Conservation (phyloP, 139 green algal genomes). For the Chlorella sp. region DNA sequence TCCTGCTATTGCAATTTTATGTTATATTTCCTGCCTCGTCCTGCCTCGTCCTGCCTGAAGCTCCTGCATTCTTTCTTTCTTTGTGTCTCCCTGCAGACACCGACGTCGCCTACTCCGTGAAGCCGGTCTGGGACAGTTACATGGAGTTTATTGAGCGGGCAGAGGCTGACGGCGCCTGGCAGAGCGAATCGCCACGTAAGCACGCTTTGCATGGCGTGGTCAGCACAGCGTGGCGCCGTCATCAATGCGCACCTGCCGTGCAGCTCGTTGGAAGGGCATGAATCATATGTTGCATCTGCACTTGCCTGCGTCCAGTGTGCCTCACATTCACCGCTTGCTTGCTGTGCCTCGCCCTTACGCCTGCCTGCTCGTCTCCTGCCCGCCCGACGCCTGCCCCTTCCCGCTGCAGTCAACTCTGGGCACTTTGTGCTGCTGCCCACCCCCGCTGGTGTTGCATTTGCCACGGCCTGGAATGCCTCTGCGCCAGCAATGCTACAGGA, state of each 20-base stretch:
- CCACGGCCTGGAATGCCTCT: neutral
- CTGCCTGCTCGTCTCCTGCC: neutral
- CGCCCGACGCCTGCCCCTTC: neutral
- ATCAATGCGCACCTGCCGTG: no score
- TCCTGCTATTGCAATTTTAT: no score
- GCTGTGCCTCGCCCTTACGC: neutral
- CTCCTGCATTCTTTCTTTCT: neutral
- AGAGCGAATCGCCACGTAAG: slow-evolving; percentile 9
- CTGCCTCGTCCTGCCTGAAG: no score
- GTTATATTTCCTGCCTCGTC: no score
- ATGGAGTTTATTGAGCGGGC: neutral
- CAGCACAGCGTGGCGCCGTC: neutral
- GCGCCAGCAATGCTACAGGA: neutral
- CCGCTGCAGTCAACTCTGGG: slow-evolving; percentile 11
- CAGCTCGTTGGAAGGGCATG: neutral
- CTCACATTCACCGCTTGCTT: neutral
- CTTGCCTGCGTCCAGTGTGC: neutral
- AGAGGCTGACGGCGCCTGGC: slow-evolving; percentile 11
- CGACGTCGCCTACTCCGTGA: neutral
- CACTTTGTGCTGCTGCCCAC: slow-evolving; percentile 29
- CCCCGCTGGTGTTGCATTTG: neutral
- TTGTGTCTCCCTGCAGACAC: neutral
- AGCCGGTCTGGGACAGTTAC: slow-evolving; percentile 22
- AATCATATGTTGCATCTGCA: neutral
- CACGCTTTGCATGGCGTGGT: neutral